These are phyloP conservation scores for Monilinia vaccinii-corymbosi DNA, from an alignment of 2,329 filamentous ascomycete species.

Conservation along the genomic window DNA sequence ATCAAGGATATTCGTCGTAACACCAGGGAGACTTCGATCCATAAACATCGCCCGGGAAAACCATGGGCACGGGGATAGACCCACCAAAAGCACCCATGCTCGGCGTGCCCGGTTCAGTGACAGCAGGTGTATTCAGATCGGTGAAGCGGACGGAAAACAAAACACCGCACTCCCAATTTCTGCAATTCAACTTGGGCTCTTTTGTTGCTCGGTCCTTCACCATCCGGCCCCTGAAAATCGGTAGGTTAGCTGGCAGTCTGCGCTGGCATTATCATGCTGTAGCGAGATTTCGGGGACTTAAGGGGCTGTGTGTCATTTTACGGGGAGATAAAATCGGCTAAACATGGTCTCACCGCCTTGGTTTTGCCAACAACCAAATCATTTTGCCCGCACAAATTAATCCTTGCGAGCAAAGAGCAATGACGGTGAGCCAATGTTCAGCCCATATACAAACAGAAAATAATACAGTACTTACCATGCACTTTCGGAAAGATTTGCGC, in stretches of 20 bases:
- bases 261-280: neutral
- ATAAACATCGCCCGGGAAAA: constrained; percentile 42
- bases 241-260: neutral
- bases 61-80: constrained; percentile 55
- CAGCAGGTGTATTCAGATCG: neutral
- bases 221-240: constrained; percentile 58
- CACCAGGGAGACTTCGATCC: constrained; percentile 26
- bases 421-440: too few species aligned
- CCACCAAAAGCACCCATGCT: constrained; percentile 40
- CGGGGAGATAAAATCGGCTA: too few species aligned
- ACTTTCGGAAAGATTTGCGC: constrained; percentile 84
- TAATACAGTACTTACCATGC: constrained; percentile 76
- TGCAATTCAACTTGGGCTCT: constrained; percentile 66
- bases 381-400: too few species aligned
- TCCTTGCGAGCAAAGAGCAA: too few species aligned
- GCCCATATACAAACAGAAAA: neutral
- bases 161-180: constrained; percentile 96
- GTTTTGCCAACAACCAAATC: too few species aligned
- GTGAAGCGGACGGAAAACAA: constrained; percentile 42
- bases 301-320: neutral
- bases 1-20: constrained; percentile 14
- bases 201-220: constrained; percentile 59
- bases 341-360: too few species aligned
- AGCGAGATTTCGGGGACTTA: neutral
- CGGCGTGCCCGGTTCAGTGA: constrained; percentile 11